Conservation (phyloP, 345 rosid genomes). For the Gossypium rotundifolium region DNA sequence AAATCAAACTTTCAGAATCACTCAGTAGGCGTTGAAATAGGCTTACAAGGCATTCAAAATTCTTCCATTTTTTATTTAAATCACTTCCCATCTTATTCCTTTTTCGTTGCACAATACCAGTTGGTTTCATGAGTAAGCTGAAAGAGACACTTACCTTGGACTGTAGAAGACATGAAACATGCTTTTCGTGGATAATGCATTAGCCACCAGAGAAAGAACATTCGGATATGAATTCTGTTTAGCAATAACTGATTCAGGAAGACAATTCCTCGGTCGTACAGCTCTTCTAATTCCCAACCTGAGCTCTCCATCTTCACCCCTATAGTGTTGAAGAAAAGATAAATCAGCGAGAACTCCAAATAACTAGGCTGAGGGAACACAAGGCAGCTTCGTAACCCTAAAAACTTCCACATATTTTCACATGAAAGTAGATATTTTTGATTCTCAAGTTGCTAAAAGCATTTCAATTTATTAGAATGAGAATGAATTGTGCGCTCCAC, state of each 20-base stretch:
- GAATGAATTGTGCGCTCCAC: background rate
- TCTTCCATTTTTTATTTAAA: background rate
- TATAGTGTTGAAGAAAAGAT: slow-evolving; percentile 16
- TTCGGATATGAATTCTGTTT: slow-evolving; percentile 46
- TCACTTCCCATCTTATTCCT: background rate
- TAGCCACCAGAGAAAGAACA: slow-evolving; percentile 57
- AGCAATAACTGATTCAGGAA: slow-evolving; percentile 57
- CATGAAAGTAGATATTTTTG: background rate
- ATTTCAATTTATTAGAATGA: background rate
- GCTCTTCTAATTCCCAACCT: slow-evolving; percentile 93
- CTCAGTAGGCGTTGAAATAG: background rate
- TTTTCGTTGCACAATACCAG: background rate
- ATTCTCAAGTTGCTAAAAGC: background rate
- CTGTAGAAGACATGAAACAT: slow-evolving; percentile 69
- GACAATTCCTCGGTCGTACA: slow-evolving; percentile 54
- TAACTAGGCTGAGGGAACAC: background rate
- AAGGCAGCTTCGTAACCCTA: background rate
- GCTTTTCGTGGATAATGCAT: slow-evolving; percentile 61
- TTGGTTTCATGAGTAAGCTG: background rate
- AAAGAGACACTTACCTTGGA: slow-evolving; percentile 57
- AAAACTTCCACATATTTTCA: background rate
- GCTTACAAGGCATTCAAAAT: too few relatives aligned
- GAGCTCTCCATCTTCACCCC: slow-evolving; percentile 92
- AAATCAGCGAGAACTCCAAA: slow-evolving; percentile 24
- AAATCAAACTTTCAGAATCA: background rate